Conservation (phyloP, 1,284 basidiomycete species). For the Tilletia walkeri region DNA sequence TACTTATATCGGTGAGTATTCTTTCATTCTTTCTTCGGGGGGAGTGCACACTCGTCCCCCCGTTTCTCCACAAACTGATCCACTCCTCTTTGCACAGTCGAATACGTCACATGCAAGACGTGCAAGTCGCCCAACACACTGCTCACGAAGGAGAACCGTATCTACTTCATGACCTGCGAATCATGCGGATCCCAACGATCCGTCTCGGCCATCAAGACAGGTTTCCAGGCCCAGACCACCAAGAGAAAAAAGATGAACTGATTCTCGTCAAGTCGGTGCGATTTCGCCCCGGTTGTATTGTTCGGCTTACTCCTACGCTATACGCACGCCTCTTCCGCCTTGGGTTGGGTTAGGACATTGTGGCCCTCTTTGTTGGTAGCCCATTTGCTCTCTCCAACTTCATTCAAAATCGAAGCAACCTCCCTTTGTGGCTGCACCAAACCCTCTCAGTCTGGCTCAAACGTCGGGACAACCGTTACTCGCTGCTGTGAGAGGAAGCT, state of each 20-base stretch:
- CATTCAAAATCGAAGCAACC: no score
- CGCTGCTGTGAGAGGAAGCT: no score
- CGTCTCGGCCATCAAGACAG: constrained; percentile 95
- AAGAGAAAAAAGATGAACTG: constrained; percentile 26
- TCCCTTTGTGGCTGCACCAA: no score
- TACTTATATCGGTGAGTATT: constrained; percentile 78
- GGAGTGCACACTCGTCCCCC: not conserved
- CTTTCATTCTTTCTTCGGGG: constrained; percentile 19
- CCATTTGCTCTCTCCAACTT: no score
- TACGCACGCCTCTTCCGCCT: no score
- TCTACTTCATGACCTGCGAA: constrained; percentile 98
- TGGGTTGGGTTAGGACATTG: no score
- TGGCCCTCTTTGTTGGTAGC: no score
- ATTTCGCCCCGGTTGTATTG: no score
- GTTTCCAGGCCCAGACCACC: constrained; percentile 96
- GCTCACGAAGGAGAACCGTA: constrained; percentile 89
- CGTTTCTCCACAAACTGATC: constrained; percentile 5
- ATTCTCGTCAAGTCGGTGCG: no score
- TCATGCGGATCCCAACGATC: constrained; percentile 87
- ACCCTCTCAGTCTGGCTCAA: no score
- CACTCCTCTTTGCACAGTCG: constrained; percentile 64
- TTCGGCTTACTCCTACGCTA: no score
- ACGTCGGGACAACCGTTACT: no score
- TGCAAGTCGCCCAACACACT: constrained; percentile 98
- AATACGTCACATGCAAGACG: constrained; percentile 99